phyloP scores from a whole-genome alignment of 495 filamentous ascomycete genomes.

The Aspergillus wentii region DNA sequence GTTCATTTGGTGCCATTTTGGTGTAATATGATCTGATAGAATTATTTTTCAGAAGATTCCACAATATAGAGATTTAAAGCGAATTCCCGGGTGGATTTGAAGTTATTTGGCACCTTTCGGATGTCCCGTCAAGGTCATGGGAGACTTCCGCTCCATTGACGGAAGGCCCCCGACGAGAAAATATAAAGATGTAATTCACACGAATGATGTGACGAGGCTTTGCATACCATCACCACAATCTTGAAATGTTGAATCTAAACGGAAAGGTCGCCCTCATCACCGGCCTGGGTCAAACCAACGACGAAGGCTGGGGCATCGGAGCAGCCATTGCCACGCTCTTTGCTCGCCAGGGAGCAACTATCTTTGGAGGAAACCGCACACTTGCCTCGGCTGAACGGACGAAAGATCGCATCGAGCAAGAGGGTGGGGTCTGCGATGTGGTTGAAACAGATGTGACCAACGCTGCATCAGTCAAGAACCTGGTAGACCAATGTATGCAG shows the following conservation, averaged over 20 bases:
- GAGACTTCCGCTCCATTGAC: too few species aligned
- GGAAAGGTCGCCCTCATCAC: slow-evolving; percentile 47
- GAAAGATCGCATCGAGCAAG: slow-evolving; percentile 19
- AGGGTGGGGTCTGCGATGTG: slow-evolving; percentile 24
- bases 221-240: too few species aligned
- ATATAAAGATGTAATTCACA: too few species aligned
- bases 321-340: slow-evolving; percentile 39
- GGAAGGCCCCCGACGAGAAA: too few species aligned
- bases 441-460: slow-evolving; percentile 42
- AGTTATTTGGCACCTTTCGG: too few species aligned
- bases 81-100: too few species aligned
- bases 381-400: slow-evolving; percentile 30
- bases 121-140: too few species aligned
- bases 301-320: slow-evolving; percentile 46
- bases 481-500: slow-evolving; percentile 41
- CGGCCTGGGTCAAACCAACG: slow-evolving; percentile 41
- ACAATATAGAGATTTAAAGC: too few species aligned
- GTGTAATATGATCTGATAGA: background rate
- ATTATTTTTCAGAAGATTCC: too few species aligned
- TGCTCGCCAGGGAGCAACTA: slow-evolving; percentile 36
- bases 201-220: too few species aligned
- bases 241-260: slow-evolving; percentile 27
- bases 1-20: background rate
- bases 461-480: slow-evolving; percentile 29
- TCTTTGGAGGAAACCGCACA: slow-evolving; percentile 43